These are phyloP conservation scores for Solanum appendiculatum DNA, from an alignment of 257 asterid species.

Conservation along the genomic window DNA sequence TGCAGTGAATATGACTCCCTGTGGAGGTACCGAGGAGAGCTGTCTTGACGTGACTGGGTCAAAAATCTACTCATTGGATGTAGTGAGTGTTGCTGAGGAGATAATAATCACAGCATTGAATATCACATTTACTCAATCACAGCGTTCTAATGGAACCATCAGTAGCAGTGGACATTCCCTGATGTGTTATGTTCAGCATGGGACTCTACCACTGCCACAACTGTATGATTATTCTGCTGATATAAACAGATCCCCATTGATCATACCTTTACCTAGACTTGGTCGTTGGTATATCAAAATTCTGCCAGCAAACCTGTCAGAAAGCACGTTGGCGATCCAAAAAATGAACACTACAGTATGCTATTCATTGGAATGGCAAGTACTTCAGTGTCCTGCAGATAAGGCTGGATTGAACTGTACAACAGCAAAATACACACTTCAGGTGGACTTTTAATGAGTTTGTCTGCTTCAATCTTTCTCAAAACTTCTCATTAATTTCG, in stretches of 20 bases:
- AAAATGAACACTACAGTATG: constrained; percentile 30
- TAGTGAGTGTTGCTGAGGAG: constrained; percentile 52
- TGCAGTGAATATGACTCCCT: constrained; percentile 31
- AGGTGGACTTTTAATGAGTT: constrained; percentile 35
- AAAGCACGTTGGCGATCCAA: constrained; percentile 11
- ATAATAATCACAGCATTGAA: constrained; percentile 42
- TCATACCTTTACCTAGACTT: constrained; percentile 55
- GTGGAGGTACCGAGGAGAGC: constrained; percentile 36
- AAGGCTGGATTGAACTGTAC: constrained; percentile 88
- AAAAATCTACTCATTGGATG: constrained; percentile 46
- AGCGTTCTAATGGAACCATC: constrained; percentile 23
- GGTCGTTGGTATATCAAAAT: constrained; percentile 78
- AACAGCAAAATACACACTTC: constrained; percentile 58
- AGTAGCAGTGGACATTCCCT: constrained; percentile 17
- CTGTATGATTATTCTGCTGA: constrained; percentile 68
- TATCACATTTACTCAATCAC: constrained; percentile 29
- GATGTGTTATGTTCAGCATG: constrained; percentile 62
- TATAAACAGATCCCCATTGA: constrained; percentile 45
- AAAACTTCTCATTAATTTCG: background rate
- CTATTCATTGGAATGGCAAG: constrained; percentile 57
- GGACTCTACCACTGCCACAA: constrained; percentile 38
- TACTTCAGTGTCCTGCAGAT: constrained; percentile 61
- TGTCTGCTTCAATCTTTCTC: background rate
- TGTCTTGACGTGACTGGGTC: constrained; percentile 43
- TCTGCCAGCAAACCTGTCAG: constrained; percentile 38